Conservation (phyloP, 768 basidiomycete species). For the Mycena galericulata region DNA sequence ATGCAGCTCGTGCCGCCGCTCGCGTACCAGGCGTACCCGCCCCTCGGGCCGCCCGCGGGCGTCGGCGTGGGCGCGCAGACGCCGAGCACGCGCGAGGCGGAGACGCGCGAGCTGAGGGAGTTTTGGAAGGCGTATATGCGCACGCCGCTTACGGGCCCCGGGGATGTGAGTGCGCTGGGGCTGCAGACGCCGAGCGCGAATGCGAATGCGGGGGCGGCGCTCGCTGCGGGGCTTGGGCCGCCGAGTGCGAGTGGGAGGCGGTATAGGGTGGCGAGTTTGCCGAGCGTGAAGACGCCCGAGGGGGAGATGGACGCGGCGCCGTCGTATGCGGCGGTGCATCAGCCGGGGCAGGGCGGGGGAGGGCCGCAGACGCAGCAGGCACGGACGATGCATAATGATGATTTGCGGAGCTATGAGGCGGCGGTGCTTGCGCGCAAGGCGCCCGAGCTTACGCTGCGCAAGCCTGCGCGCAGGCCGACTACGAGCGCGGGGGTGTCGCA, state of each 20-base stretch:
- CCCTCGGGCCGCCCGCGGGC: too few species aligned
- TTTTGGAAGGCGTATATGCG: slow-evolving; percentile 83
- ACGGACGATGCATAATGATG: slow-evolving; percentile 62
- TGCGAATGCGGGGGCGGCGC: slow-evolving; percentile 10
- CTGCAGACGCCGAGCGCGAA: slow-evolving; percentile 32
- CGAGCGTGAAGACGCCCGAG: slow-evolving; percentile 75
- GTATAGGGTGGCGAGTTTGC: slow-evolving; percentile 73
- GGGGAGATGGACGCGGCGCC: slow-evolving; percentile 42
- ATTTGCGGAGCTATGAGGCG: slow-evolving; percentile 78
- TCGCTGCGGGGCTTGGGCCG: background rate
- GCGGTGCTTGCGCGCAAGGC: slow-evolving; percentile 79
- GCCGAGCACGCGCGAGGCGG: slow-evolving; percentile 49
- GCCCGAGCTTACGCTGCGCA: slow-evolving; percentile 53
- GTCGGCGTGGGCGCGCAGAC: slow-evolving; percentile 42
- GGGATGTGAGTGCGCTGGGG: slow-evolving; percentile 38
- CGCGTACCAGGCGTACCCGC: slow-evolving; percentile 17
- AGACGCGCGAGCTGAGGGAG: slow-evolving; percentile 67
- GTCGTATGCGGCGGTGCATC: slow-evolving; percentile 29
- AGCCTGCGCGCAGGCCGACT: slow-evolving; percentile 66
- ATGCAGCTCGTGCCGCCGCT: slow-evolving; percentile 26
- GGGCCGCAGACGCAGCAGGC: slow-evolving; percentile 34
- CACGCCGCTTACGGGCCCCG: slow-evolving; percentile 66
- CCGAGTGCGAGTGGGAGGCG: slow-evolving; percentile 52
- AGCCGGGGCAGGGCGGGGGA: background rate
- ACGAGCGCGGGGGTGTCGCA: slow-evolving; percentile 42